Evolutionary conservation across 805 yeast species (phyloP).

Genomic region (Zygoascus biomembranicola): DNA sequence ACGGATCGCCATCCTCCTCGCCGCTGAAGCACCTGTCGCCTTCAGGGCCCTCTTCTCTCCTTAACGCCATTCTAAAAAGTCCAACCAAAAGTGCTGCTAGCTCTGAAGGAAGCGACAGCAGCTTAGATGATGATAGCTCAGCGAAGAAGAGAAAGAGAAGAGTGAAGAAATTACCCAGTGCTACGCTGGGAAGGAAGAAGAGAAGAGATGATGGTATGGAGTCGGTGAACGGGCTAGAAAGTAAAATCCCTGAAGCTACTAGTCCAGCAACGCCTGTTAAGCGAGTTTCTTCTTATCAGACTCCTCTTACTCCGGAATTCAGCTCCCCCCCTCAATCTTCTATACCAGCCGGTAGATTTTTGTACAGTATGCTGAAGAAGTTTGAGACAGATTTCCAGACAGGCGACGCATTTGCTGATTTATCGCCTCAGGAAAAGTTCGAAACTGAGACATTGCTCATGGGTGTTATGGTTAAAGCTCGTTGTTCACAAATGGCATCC

Average conservation of each 20-base stretch:
- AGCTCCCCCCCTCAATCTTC: not conserved
- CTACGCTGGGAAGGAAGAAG: not conserved
- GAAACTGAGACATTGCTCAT: conserved; percentile 8
- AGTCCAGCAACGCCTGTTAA: not conserved
- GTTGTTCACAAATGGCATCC: not conserved
- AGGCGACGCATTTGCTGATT: conserved; percentile 3
- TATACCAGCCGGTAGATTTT: not conserved
- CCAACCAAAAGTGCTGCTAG: not conserved
- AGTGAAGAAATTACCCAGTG: not conserved
- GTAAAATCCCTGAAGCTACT: not conserved
- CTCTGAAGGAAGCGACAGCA: not conserved
- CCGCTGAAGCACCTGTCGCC: not conserved
- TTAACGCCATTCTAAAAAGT: not conserved
- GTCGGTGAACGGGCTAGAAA: not conserved
- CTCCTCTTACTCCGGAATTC: conserved; percentile 3
- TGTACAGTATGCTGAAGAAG: conserved; percentile 1
- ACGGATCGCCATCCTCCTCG: not conserved
- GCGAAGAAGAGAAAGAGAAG: not conserved
- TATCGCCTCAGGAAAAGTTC: conserved; percentile 4
- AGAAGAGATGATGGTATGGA: not conserved
- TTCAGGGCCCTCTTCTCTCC: not conserved
- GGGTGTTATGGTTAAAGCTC: conserved; percentile 2
- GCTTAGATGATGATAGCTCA: not conserved
- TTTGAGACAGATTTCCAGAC: not conserved
- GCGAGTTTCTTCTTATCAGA: not conserved